Conservation (phyloP, 2,329 filamentous ascomycete genomes). For the Pseudogymnoascus sp. region DNA sequence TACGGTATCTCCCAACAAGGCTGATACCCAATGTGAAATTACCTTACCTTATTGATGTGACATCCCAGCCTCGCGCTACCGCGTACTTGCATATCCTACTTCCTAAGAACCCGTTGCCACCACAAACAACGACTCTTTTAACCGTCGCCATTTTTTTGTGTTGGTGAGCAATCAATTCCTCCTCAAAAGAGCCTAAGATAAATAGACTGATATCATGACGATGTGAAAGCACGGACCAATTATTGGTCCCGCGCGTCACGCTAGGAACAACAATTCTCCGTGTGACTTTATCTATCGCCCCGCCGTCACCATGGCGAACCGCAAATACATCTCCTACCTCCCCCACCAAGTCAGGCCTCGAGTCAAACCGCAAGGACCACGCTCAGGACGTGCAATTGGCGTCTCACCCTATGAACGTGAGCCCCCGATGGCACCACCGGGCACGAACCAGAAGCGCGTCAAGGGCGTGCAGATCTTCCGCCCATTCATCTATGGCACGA, state of each 20-base stretch:
- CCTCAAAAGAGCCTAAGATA: not conserved
- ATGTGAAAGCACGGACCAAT: conserved; percentile 10
- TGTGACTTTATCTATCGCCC: not conserved
- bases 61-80: conserved; percentile 78
- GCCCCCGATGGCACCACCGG: conserved; percentile 49
- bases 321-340: not conserved
- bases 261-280: conserved; percentile 8
- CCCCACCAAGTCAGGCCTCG: conserved; percentile 4
- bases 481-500: conserved; percentile 69
- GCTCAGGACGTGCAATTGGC: conserved; percentile 2
- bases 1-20: not conserved
- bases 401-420: conserved; percentile 5
- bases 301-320: not conserved
- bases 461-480: conserved; percentile 59
- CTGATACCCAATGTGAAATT: not conserved
- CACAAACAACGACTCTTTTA: conserved; percentile 83
- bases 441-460: conserved; percentile 49
- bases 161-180: not conserved
- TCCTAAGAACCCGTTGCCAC: conserved; percentile 88
- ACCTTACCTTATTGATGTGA: conserved; percentile 79
- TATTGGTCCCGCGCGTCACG: not conserved
- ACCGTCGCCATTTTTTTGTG: conserved; percentile 14
- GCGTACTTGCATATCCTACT: conserved; percentile 86
- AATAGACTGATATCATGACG: conserved; percentile 10
- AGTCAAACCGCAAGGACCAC: conserved; percentile 1